Evolutionary conservation across 345 rosid genomes (phyloP).

Genomic region (Cardamine occulta): DNA sequence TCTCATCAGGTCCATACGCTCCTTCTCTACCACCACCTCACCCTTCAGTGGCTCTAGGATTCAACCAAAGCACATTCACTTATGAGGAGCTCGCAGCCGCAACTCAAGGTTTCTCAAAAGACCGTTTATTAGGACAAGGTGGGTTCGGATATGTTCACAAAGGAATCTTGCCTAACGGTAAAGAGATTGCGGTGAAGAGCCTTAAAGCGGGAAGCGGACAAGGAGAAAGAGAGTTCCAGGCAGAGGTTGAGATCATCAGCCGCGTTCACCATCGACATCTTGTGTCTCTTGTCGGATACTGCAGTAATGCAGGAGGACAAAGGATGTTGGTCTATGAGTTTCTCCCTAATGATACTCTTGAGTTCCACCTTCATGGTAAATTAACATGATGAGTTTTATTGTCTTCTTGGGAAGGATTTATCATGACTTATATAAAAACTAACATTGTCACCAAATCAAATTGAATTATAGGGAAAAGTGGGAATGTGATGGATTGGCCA

Average conservation of each 20-base stretch:
- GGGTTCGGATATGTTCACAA: slow-evolving; percentile 91
- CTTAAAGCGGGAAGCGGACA: slow-evolving; percentile 81
- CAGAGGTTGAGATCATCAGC: slow-evolving; percentile 90
- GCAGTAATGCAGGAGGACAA: slow-evolving; percentile 56
- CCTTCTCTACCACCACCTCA: slow-evolving; percentile 63
- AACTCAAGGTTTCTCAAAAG: slow-evolving; percentile 64
- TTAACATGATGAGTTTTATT: too few species aligned
- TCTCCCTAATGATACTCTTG: slow-evolving; percentile 72
- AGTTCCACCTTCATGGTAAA: slow-evolving; percentile 74
- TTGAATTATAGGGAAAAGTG: slow-evolving; percentile 43
- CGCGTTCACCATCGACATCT: slow-evolving; percentile 90
- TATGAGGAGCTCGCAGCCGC: slow-evolving; percentile 73
- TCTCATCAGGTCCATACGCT: slow-evolving; percentile 56
- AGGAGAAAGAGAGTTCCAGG: slow-evolving; percentile 78
- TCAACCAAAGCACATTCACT: slow-evolving; percentile 62
- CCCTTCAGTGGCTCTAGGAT: slow-evolving; percentile 58
- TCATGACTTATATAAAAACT: too few species aligned
- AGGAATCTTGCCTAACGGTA: slow-evolving; percentile 71
- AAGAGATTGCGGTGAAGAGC: slow-evolving; percentile 81
- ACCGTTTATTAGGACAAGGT: slow-evolving; percentile 74
- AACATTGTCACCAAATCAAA: not conserved
- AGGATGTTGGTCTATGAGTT: slow-evolving; percentile 75
- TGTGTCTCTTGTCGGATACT: slow-evolving; percentile 84
- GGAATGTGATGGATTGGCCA: slow-evolving; percentile 71
- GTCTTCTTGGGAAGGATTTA: too few species aligned